Base-by-base conservation (phyloP, 2,329 filamentous ascomycete genomes). In the Xylariaceae sp. region DNA sequence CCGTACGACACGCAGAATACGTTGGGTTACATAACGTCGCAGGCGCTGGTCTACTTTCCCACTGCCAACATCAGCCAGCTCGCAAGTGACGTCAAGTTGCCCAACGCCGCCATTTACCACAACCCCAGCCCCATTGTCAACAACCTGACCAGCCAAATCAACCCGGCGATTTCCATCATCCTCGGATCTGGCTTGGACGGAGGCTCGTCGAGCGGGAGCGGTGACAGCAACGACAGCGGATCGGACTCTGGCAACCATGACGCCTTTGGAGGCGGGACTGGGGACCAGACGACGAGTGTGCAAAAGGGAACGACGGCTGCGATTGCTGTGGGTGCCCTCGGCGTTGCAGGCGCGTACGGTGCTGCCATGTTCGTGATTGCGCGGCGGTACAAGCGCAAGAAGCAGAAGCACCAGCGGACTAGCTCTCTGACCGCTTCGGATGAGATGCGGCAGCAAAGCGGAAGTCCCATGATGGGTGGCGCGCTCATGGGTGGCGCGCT, bases 301-400 rank as follows among this genome's bases (percentile, higher is more conserved):
- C 65, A 75, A 51, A 67, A 67, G 50, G 77, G 75, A 26, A 80
- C 77, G 21, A 79, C 73, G 2, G 75, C 73, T 16, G 77, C 75
- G 44, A 79, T 94, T 51, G 85, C 82, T 36, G 70, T 86, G 15
- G 86, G 85, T 50, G 82, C 85, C 17, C 76, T 89, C 19, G 74
- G 75, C 27, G 80, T 88, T 52, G 86, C 85, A 26, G 83, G 80
- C 32, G 80, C 87, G n/a, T 94, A 94, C 48, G 89, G 88, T 53
- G 85, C 83, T 10, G 88, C 86, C 57, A 94, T 95, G 89, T 90
- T 94, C 66, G 80, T 92, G 52, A 77, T 94, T 46, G 89, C 89
- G 31, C 80, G 88, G 41, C 77, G 89, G 39, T 94, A 94, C 72
- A 86, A 89, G 70, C 81, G 83, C 65, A 87, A 83, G 72, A 82